Conservation (phyloP, 2,329 filamentous ascomycete genomes). For the Torrubiellomyces zombiae region DNA sequence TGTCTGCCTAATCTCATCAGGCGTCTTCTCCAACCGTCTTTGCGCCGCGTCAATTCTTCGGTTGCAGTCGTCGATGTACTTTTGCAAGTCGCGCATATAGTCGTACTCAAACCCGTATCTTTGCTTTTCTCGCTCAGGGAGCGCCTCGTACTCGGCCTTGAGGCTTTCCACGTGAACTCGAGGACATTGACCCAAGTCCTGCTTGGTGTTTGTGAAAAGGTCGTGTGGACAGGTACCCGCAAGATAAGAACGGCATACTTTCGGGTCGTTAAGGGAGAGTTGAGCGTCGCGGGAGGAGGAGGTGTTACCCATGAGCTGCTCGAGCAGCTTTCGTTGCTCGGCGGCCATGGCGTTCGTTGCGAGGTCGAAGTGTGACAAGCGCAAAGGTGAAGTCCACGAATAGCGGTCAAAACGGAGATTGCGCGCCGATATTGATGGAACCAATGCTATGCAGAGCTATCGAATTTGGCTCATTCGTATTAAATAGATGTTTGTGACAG, state of each 20-base stretch:
- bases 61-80: constrained; percentile 95
- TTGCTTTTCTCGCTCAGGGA: constrained; percentile 53
- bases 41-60: constrained; percentile 82
- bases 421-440: no score
- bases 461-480: no score
- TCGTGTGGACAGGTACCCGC: constrained; percentile 93
- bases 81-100: constrained; percentile 89
- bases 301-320: constrained; percentile 81
- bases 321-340: constrained; percentile 94
- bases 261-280: constrained; percentile 76
- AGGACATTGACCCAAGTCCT: constrained; percentile 78
- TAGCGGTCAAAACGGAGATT: neutral
- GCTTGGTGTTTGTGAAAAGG: constrained; percentile 98
- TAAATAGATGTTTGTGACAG: no score
- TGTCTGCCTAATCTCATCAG: constrained; percentile 91
- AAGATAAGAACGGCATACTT: constrained; percentile 88
- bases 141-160: constrained; percentile 72
- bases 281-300: constrained; percentile 59
- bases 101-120: constrained; percentile 88
- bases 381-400: no score
- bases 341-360: constrained; percentile 56
- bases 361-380: no score
- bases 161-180: constrained; percentile 79
- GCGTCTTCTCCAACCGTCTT: constrained; percentile 84
- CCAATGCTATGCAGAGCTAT: no score